Conservation (phyloP, 2,329 filamentous ascomycete genomes). For the Eutypella sp. region DNA sequence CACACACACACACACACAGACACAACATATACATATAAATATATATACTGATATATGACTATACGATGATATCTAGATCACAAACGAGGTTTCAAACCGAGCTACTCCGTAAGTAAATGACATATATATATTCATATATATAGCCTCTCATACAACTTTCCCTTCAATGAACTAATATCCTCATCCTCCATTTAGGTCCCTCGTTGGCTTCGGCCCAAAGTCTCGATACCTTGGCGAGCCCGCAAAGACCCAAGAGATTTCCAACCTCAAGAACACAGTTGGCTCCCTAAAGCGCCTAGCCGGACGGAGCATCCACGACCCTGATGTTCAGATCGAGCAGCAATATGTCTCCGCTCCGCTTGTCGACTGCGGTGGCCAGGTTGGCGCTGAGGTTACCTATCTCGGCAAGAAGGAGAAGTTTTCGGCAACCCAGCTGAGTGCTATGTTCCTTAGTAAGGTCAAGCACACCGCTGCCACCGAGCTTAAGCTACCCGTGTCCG, state of each 20-base stretch:
- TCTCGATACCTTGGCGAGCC: slow-evolving; percentile 89
- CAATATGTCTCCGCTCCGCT: slow-evolving; percentile 82
- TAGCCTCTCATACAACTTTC: slow-evolving; percentile 11
- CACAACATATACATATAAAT: slow-evolving; percentile 10
- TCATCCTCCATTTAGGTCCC: slow-evolving; percentile 54
- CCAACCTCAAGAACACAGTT: slow-evolving; percentile 99
- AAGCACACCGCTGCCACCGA: slow-evolving; percentile 82
- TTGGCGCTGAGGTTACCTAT: slow-evolving; percentile 90
- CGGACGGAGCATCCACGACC: slow-evolving; percentile 80
- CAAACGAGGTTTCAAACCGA: slow-evolving; percentile 98
- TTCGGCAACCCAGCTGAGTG: slow-evolving; percentile 86
- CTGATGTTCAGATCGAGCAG: slow-evolving; percentile 90
- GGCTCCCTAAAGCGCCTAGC: slow-evolving; percentile 86
- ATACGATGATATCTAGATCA: slow-evolving; percentile 60
- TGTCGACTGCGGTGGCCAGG: slow-evolving; percentile 87
- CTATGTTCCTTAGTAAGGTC: slow-evolving; percentile 95
- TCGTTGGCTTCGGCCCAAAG: slow-evolving; percentile 94
- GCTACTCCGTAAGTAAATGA: slow-evolving; percentile 78
- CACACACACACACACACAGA: no score
- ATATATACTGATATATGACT: neutral
- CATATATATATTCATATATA: slow-evolving; percentile 4
- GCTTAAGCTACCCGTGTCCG: slow-evolving; percentile 84
- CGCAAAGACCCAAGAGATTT: slow-evolving; percentile 98
- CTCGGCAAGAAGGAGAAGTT: slow-evolving; percentile 93
- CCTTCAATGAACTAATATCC: slow-evolving; percentile 23